Base-by-base conservation (phyloP, 2,329 filamentous ascomycete genomes). In the Aspergillus sp. region DNA sequence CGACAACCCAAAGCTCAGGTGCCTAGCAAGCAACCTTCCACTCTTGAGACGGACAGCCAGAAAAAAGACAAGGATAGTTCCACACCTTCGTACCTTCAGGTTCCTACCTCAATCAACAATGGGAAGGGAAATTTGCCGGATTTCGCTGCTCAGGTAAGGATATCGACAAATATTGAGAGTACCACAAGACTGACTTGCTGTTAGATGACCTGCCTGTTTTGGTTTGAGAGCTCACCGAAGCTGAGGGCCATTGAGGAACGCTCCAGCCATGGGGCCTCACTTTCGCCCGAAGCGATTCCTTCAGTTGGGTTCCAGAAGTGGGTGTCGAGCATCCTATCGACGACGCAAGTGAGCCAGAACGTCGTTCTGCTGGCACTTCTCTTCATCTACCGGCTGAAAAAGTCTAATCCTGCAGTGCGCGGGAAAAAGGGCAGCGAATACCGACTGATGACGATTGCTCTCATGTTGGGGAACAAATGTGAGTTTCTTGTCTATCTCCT, bases 381-480 rank as follows among this genome's bases (percentile, higher is more conserved):
- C 36, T 98, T 98, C 78, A 90, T 99, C 63, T 96, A 97, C 75
- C 85, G 93, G 47, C 77, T 99, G 62, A 98, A 98, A 79, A 90
- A 89, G 72, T 88, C 89, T 62, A 98, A 96, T 66, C 90, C 92
- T 0, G 86, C 83, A 3, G 93, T 98, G 17, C 91, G 93, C 70
- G 95, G 95, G 41, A 93, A 93, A 68, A 88, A 88, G 20, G 95
- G 95, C 5, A 99, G 95, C 73, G 95, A 98, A 73, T 98, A 95
- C 70, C 83, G 95, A 17, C 80, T 99, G 22, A 81, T 98, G 68
- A 98, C 95, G 0, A 93, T 98, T 48, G 95, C 95, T 22, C 79
- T 99, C 64, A 99, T 99, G 95, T 81, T 99, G 58, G 93, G 93
- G 60, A 99, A 99, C 75, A 99, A 99, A 79, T 99, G 88, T 90